Base-by-base conservation (phyloP, 2,329 filamentous ascomycete genomes). In the Cryphonectria carpinicola region DNA sequence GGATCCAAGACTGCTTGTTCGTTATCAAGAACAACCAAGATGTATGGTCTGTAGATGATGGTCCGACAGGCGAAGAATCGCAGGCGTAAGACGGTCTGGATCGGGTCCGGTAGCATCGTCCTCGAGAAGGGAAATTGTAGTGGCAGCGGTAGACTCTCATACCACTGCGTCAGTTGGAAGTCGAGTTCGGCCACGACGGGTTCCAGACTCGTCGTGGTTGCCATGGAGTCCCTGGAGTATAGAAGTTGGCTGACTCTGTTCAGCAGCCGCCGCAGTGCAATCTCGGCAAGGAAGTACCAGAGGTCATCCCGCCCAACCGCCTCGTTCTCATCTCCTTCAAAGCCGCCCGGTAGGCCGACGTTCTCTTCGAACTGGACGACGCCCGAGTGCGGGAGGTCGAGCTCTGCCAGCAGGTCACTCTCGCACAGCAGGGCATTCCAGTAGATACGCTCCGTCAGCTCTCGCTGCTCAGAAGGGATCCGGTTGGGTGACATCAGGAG, bases 271-370 rank as follows among this genome's bases (percentile, higher is more conserved):
- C 93, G 88, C 17, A 96, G 83, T 5, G 92, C 93, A 73, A 96
- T 95, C 76, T 95, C 93, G 52, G 93, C 93, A 41, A 95, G 83
- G 75, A 95, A 95, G 77, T 96, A 96, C 92, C 93, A 95, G 19
- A 95, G 83, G 71, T 95, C 92, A 76, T 95, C 93, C 65, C 89
- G 87, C 17, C 91, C 92, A 10, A 89, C 88, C 8, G 87, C 83
- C 73, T 88, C 87, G 10, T 84, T 83, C 73, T 90, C 88, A 69
- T 90, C 89, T n/a, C 90, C 89, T 76, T 93, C 91, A 74, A 95
- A 96, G 0, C 91, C 91, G 5, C 92, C 90, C 1, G 93, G 93
- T 1, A 96, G 83, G 13, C 92, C 92, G 70, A 95, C 92, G 28
- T 89, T 89, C 76, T 95, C 93, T 79, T 95, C 93, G 69, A 93